Conservation (phyloP, 495 filamentous ascomycete species). For the Tuber melanosporum region DNA sequence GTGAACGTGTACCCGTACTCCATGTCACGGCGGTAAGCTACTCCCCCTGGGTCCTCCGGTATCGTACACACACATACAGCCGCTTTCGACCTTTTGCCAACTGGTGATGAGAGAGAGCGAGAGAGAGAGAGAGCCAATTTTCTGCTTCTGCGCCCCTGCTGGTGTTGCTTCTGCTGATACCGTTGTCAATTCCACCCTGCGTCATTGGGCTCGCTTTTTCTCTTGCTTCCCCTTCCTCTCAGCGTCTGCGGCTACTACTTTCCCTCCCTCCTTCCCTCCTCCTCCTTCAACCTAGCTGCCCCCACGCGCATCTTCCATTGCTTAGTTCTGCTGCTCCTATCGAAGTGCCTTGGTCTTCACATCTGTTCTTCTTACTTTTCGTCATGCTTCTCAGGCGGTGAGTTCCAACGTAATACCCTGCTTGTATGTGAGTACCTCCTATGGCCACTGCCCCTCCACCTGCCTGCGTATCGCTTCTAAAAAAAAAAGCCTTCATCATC, state of each 20-base stretch:
- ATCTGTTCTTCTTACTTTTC: slow-evolving; percentile 23
- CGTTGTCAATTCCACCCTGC: neutral
- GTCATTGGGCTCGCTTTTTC: neutral
- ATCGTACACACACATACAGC: neutral
- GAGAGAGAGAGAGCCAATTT: neutral
- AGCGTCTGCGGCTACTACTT: neutral
- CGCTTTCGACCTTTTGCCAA: slow-evolving; percentile 1
- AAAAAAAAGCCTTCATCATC: neutral
- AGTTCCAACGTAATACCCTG: slow-evolving; percentile 7
- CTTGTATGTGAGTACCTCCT: neutral
- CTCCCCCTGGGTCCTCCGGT: neutral
- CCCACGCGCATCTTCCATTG: neutral
- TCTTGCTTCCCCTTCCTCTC: neutral
- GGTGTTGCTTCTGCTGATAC: neutral
- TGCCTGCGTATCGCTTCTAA: neutral
- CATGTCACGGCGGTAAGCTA: neutral
- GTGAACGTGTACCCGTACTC: neutral
- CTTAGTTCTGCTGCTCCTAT: neutral
- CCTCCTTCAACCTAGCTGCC: neutral
- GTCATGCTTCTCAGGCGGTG: slow-evolving; percentile 35
- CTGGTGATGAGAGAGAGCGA: neutral
- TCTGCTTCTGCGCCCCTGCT: neutral
- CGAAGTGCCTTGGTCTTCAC: neutral
- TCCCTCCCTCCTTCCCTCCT: neutral
- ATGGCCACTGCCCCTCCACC: neutral